Conservation (phyloP, 495 filamentous ascomycete species). For the Hyaloscypha hepaticicola region DNA sequence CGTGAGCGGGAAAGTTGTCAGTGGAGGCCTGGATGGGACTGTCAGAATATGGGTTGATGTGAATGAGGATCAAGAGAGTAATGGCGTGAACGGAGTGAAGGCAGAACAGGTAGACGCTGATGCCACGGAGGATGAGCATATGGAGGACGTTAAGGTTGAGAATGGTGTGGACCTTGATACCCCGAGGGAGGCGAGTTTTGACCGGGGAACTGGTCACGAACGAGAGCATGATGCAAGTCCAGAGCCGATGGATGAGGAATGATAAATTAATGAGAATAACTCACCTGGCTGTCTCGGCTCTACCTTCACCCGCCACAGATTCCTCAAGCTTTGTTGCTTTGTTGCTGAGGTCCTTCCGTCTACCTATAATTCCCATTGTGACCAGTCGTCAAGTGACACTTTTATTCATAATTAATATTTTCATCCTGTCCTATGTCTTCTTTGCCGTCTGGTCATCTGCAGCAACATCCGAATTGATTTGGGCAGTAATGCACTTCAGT, state of each 20-base stretch:
- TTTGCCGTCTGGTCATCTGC: too few species aligned
- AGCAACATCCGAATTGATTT: too few species aligned
- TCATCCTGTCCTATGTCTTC: too few species aligned
- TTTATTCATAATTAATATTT: too few species aligned
- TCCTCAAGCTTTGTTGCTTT: too few species aligned
- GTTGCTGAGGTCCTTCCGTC: too few species aligned
- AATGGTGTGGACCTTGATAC: constrained; percentile 24
- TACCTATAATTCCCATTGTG: too few species aligned
- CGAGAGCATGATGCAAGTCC: background rate
- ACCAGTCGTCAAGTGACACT: too few species aligned
- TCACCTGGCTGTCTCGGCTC: too few species aligned
- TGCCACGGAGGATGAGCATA: constrained; percentile 13
- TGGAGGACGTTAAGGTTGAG: constrained; percentile 33
- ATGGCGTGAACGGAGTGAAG: constrained; percentile 11
- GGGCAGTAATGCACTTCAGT: too few species aligned
- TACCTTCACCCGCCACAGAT: too few species aligned
- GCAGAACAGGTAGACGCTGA: constrained; percentile 4
- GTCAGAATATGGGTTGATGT: constrained; percentile 61
- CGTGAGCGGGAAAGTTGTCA: constrained; percentile 49
- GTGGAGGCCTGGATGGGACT: constrained; percentile 62
- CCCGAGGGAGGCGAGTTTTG: constrained; percentile 10
- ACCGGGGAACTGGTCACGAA: background rate
- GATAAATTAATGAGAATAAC: background rate
- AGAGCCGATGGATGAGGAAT: background rate
- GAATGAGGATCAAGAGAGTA: constrained; percentile 29